phyloP scores from a whole-genome alignment of 345 rosid genomes.

The Excoecaria agallocha region DNA sequence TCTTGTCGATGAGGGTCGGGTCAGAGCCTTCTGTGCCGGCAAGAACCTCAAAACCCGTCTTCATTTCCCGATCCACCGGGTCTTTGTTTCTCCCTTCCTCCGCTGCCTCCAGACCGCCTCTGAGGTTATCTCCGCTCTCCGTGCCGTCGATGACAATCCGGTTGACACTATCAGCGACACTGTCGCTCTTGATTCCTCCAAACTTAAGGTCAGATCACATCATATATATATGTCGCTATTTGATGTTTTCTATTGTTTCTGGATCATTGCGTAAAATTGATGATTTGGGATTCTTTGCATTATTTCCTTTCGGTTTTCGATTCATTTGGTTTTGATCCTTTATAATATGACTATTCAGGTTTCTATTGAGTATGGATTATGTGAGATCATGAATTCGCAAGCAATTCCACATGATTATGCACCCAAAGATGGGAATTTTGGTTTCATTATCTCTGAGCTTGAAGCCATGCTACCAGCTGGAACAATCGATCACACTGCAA shows the following conservation, averaged over 20 bases:
- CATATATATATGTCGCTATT: too few species aligned
- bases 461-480: conserved; percentile 62
- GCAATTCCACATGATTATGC: conserved; percentile 54
- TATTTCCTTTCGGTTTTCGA: neutral
- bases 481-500: conserved; percentile 51
- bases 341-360: conserved; percentile 39
- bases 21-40: conserved; percentile 52
- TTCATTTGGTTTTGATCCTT: neutral
- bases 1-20: conserved; percentile 43
- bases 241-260: too few species aligned
- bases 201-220: conserved; percentile 54
- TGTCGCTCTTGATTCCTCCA: conserved; percentile 44
- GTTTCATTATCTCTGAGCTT: conserved; percentile 49
- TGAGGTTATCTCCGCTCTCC: conserved; percentile 52
- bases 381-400: conserved; percentile 61
- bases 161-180: conserved; percentile 30
- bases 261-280: too few species aligned
- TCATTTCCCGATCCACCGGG: conserved; percentile 70
- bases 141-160: conserved; percentile 36
- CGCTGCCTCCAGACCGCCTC: conserved; percentile 82
- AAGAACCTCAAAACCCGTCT: conserved; percentile 44
- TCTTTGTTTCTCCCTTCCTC: conserved; percentile 77
- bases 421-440: conserved; percentile 63
- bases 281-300: neutral
- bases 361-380: conserved; percentile 67